Conservation (phyloP, 164 flowering plant species). For the Sedum album region DNA sequence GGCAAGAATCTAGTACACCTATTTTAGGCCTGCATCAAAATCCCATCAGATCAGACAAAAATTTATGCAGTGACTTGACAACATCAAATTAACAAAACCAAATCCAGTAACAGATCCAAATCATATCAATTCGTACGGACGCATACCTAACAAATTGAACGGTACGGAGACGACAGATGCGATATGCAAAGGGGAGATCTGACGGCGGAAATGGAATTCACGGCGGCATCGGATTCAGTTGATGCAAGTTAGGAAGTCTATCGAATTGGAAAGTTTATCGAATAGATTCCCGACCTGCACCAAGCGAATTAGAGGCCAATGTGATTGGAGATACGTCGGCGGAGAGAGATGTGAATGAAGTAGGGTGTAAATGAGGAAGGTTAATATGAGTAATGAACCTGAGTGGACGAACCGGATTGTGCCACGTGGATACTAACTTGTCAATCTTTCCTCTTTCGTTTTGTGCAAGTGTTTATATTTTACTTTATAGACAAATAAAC, state of each 20-base stretch:
- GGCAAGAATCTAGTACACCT: no score
- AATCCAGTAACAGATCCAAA: no score
- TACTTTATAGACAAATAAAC: no score
- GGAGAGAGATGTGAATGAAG: neutral
- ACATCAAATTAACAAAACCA: no score
- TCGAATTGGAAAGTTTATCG: neutral
- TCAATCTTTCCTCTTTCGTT: neutral
- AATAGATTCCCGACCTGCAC: constrained; percentile 8
- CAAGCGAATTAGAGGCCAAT: constrained; percentile 3
- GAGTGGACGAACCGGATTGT: neutral
- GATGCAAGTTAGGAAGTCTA: constrained; percentile 6
- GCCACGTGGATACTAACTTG: neutral
- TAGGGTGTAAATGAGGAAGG: neutral
- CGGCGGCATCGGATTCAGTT: neutral
- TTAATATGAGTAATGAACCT: neutral
- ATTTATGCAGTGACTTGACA: no score
- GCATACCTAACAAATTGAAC: no score
- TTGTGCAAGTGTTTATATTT: no score
- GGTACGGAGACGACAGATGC: no score
- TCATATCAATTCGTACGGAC: no score
- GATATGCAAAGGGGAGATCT: no score
- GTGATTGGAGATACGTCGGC: neutral
- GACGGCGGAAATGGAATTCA: neutral
- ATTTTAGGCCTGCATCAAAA: no score
- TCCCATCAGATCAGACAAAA: no score